These are phyloP conservation scores for Heterobasidion annosum DNA, from an alignment of 1,284 basidiomycete genomes.

Conservation along the genomic window DNA sequence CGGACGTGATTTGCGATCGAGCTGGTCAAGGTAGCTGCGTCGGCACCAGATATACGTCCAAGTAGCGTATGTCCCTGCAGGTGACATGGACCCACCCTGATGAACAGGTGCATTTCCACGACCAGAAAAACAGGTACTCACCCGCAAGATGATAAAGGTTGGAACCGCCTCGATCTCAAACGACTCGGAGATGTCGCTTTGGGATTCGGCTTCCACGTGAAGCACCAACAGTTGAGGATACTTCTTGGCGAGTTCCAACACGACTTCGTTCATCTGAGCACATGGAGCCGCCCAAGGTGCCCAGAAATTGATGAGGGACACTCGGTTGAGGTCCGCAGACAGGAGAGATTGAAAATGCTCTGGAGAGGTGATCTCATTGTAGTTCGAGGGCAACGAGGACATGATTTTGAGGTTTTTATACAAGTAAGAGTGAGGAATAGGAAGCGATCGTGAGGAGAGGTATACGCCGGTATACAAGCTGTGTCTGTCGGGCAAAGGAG, in stretches of 20 bases:
- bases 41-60: conserved; percentile 75
- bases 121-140: conserved; percentile 23
- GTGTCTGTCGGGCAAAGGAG: neutral
- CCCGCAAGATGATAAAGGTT: conserved; percentile 76
- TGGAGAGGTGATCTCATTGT: conserved; percentile 50
- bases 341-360: conserved; percentile 71
- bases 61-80: conserved; percentile 85
- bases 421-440: neutral
- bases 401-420: neutral
- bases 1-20: conserved; percentile 51
- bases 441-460: neutral
- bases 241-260: conserved; percentile 63
- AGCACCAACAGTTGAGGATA: conserved; percentile 66
- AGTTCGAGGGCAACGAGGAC: conserved; percentile 25
- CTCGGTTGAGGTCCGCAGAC: conserved; percentile 63
- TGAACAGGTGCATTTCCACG: neutral
- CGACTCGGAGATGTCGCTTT: conserved; percentile 86
- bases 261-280: conserved; percentile 76
- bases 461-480: too few species aligned
- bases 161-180: conserved; percentile 94
- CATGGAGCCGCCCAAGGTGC: conserved; percentile 90
- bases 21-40: conserved; percentile 61
- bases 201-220: conserved; percentile 88
- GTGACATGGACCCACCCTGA: neutral
- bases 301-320: conserved; percentile 90